phyloP scores from a whole-genome alignment of 805 yeast genomes.

The Wickerhamiella slavikovae region DNA sequence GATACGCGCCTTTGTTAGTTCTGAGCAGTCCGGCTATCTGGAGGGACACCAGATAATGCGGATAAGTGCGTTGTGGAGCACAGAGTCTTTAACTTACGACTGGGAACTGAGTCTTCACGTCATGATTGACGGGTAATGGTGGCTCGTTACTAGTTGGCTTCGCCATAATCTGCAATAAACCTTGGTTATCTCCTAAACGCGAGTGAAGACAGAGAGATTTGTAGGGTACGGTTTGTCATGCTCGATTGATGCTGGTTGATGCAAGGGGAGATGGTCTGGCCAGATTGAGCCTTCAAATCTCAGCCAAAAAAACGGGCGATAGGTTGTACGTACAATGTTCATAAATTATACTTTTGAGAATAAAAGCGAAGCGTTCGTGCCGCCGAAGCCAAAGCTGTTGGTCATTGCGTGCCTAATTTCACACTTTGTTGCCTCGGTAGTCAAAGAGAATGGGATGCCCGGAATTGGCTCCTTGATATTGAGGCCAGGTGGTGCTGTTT shows the following conservation, averaged over 20 bases:
- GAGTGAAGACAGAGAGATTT: no score
- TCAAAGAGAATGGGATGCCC: slow-evolving; percentile 34
- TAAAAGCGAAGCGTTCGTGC: slow-evolving; percentile 61
- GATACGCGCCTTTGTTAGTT: slow-evolving; percentile 46
- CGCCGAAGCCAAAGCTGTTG: slow-evolving; percentile 96
- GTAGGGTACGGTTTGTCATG: no score
- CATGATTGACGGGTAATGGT: slow-evolving; percentile 10
- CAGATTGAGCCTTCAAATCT: no score
- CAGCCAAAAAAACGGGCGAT: no score
- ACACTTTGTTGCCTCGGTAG: slow-evolving; percentile 26
- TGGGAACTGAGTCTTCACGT: slow-evolving; percentile 24
- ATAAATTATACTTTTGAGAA: slow-evolving; percentile 10
- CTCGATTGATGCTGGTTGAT: no score
- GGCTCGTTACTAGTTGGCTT: slow-evolving; percentile 4
- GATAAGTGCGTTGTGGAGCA: not conserved
- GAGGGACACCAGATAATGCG: no score
- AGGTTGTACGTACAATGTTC: no score
- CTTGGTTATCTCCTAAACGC: no score
- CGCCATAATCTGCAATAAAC: no score
- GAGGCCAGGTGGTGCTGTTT: slow-evolving; percentile 56
- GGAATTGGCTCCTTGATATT: slow-evolving; percentile 38
- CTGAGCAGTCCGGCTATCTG: not conserved
- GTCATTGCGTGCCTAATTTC: slow-evolving; percentile 41
- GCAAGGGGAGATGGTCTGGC: no score
- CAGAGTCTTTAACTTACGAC: slow-evolving; percentile 14